Conservation (phyloP, 2,329 filamentous ascomycete species). For the Aspergillus sp. region DNA sequence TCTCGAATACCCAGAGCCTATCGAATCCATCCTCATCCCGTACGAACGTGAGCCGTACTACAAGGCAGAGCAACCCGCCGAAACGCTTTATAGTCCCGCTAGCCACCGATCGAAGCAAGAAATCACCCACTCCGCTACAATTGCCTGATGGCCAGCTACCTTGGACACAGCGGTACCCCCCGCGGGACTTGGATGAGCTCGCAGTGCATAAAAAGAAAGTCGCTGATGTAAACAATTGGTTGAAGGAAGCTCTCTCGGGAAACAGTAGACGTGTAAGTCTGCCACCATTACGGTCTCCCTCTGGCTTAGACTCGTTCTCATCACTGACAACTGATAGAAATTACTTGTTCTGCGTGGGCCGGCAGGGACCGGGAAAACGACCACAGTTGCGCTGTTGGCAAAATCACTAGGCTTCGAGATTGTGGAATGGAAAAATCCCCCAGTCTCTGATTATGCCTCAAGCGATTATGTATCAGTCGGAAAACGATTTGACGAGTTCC, state of each 20-base stretch:
- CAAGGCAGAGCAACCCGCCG: constrained; percentile 9
- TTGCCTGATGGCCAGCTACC: constrained; percentile 59
- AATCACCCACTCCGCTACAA: not conserved
- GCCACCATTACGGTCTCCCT: not conserved
- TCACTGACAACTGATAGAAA: constrained; percentile 51
- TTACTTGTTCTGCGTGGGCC: constrained; percentile 84
- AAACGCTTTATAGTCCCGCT: constrained; percentile 29
- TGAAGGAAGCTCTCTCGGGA: constrained; percentile 70
- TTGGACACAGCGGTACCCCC: constrained; percentile 85
- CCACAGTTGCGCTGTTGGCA: constrained; percentile 75
- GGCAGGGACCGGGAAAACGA: constrained; percentile 90
- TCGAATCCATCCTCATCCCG: constrained; percentile 6
- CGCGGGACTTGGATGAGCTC: constrained; percentile 72
- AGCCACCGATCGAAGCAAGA: not conserved
- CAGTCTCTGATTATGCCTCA: constrained; percentile 56
- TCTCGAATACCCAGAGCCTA: not conserved
- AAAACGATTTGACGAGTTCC: constrained; percentile 86
- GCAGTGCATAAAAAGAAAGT: constrained; percentile 96
- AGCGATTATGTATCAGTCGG: constrained; percentile 68
- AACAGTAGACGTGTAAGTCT: constrained; percentile 38
- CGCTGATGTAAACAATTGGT: constrained; percentile 76
- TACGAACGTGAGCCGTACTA: constrained; percentile 2
- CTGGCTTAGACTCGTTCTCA: not conserved
- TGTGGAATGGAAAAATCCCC: constrained; percentile 87
- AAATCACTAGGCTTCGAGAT: constrained; percentile 73